A percentile compares a stretch with the other conserved stretches of the same genome.
Evolutionary conservation across 1,284 basidiomycete species (phyloP).

Genomic region (Apiotrichum akiyoshidainum): DNA sequence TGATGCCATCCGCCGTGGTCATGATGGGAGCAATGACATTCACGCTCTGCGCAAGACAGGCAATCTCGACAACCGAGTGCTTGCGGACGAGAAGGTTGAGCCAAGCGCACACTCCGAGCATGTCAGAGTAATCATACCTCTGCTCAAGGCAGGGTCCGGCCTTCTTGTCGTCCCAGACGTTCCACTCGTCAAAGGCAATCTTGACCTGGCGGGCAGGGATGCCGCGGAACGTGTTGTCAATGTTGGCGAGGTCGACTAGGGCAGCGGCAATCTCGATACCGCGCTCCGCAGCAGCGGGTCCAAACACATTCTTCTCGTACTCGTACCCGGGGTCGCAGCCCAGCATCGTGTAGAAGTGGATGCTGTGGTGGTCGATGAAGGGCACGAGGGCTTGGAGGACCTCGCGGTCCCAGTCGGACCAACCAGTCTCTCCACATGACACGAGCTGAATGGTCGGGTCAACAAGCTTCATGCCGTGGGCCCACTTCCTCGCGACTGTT

Average conservation of each 20-base stretch:
- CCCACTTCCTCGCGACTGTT: conserved; percentile 62
- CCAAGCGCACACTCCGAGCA: conserved; percentile 61
- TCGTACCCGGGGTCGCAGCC: conserved; percentile 38
- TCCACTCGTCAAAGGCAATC: conserved; percentile 56
- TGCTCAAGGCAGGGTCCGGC: conserved; percentile 57
- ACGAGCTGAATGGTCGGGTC: conserved; percentile 61
- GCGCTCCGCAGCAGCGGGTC: conserved; percentile 50
- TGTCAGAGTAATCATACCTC: conserved; percentile 62
- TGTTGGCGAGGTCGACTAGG: conserved; percentile 52
- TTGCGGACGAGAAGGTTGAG: conserved; percentile 64
- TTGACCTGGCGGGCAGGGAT: conserved; percentile 39
- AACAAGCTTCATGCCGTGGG: conserved; percentile 61
- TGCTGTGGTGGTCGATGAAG: conserved; percentile 49
- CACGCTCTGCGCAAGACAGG: conserved; percentile 62
- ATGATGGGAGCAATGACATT: conserved; percentile 46
- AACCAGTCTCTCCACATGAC: conserved; percentile 59
- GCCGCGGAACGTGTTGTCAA: conserved; percentile 28
- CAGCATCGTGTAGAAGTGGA: conserved; percentile 48
- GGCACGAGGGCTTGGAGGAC: conserved; percentile 44
- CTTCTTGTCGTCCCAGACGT: conserved; percentile 50
- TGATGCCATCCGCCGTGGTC: conserved; percentile 33
- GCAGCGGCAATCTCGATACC: conserved; percentile 50
- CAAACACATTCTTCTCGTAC: conserved; percentile 54
- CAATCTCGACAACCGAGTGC: conserved; percentile 61
- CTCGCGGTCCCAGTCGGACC: conserved; percentile 51